Conservation (phyloP, 805 yeast species). For the Cephaloascus albidus region DNA sequence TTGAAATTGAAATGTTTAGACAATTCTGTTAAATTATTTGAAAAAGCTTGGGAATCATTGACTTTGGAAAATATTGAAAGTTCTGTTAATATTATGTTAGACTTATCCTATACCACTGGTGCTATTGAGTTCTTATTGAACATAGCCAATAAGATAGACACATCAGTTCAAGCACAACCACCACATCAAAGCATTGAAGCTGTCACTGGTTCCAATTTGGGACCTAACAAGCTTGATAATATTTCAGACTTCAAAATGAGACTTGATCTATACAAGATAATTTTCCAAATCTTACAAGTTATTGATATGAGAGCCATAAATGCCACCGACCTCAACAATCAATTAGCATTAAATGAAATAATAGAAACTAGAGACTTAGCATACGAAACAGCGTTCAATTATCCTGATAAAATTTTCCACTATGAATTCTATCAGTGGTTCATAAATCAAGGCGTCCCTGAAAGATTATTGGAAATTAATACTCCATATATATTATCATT, state of each 20-base stretch:
- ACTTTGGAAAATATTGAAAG: slow-evolving; percentile 74
- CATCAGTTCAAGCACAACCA: slow-evolving; percentile 3
- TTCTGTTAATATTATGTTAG: slow-evolving; percentile 69
- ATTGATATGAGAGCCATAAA: slow-evolving; percentile 58
- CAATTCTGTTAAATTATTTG: slow-evolving; percentile 68
- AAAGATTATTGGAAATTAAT: slow-evolving; percentile 66
- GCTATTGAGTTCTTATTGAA: slow-evolving; percentile 77
- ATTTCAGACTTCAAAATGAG: slow-evolving; percentile 45
- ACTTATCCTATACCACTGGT: slow-evolving; percentile 71
- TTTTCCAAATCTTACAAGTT: slow-evolving; percentile 66
- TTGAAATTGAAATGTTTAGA: slow-evolving; percentile 53
- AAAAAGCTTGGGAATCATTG: slow-evolving; percentile 70
- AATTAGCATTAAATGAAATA: background rate
- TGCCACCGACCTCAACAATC: background rate
- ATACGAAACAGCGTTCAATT: slow-evolving; percentile 64
- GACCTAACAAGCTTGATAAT: slow-evolving; percentile 43
- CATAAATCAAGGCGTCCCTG: slow-evolving; percentile 66
- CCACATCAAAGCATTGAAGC: background rate
- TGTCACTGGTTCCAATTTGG: background rate
- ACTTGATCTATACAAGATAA: slow-evolving; percentile 53
- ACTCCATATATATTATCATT: slow-evolving; percentile 77
- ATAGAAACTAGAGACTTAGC: slow-evolving; percentile 56
- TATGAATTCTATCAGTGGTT: slow-evolving; percentile 91
- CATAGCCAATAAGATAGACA: slow-evolving; percentile 60
- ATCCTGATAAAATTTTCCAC: slow-evolving; percentile 80